Base-by-base conservation (phyloP, 2,329 filamentous ascomycete species). In the Aspergillus tamarii region DNA sequence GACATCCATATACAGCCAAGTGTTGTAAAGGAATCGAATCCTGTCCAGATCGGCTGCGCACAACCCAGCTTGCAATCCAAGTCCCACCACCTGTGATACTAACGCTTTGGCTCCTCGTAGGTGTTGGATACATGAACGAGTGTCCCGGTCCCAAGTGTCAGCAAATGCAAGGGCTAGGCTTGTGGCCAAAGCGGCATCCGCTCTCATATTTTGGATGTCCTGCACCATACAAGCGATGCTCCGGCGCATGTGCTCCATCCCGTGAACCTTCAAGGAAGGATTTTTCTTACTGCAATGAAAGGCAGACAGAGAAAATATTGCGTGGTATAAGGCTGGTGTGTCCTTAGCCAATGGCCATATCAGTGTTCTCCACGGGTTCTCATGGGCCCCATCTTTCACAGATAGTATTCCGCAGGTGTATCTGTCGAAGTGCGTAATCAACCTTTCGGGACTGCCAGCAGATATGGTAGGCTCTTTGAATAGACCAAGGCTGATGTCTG, bases 1-100 rank as follows among this genome's bases (percentile, higher is more conserved):
- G 32, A 91, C 89, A 72, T 91, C 88, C 84, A 91, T 89, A 70
- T 91, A 92, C 9, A 91, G 83, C 87, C 88, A 91, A 4, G 87
- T 87, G 71, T 91, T 91, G 77, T 88, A 89, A 21, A 92, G 79
- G 69, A 91, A 91, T 61, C 86, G 86, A 28, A 91, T 78, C 9
- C 88, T 80, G 45, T 82, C 78, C 14, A 86, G 73, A 52, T 87
- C 84, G 28, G 81, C 74, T 4, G 82, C 83, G n/a, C 70, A 72
- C 36, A 81, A 62, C 5, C 69, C 72, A 7, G 72, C 70, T 57
- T 76, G 76, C 4, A 73, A 67, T 8, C 75, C 77, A 69, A 82
- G 76, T 61, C 79, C 76, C 28, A 91, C 75, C 5, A 87, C 86
- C 69, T 86, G 84, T 58, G 86, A 84, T 60, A 91, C 85, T 59